Conservation (phyloP, 1,284 basidiomycete genomes). For the Anthracocystis walkeri region DNA sequence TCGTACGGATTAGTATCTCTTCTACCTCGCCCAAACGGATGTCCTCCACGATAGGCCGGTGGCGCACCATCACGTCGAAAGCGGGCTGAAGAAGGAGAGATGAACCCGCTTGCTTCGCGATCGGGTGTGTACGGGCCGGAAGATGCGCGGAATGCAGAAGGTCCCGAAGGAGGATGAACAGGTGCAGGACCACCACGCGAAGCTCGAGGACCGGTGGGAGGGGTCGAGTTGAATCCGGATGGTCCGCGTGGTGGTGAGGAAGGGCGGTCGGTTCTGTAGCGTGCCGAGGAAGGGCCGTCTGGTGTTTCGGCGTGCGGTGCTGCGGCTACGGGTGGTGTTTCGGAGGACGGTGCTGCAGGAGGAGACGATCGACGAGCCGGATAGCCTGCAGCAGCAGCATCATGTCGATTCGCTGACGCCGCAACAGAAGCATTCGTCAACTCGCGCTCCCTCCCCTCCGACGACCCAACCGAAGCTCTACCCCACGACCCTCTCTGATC, state of each 20-base stretch:
- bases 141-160: slow-evolving; percentile 14
- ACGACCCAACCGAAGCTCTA: slow-evolving; percentile 18
- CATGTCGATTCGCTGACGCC: slow-evolving; percentile 2
- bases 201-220: slow-evolving; percentile 37
- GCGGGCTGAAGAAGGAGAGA: slow-evolving; percentile 18
- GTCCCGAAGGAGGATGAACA: slow-evolving; percentile 21
- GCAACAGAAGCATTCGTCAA: background rate
- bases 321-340: slow-evolving; percentile 9
- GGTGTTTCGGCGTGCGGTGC: slow-evolving; percentile 1
- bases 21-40: slow-evolving; percentile 26
- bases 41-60: slow-evolving; percentile 28
- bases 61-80: slow-evolving; percentile 21
- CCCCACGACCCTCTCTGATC: slow-evolving; percentile 19
- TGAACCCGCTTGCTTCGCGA: slow-evolving; percentile 23
- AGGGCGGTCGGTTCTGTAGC: slow-evolving; percentile 4
- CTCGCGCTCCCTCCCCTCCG: slow-evolving; percentile 32
- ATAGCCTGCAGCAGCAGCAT: background rate
- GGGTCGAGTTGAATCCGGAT: slow-evolving; percentile 29
- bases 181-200: slow-evolving; percentile 20
- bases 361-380: slow-evolving; percentile 4
- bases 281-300: slow-evolving; percentile 7
- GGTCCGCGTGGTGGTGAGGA: slow-evolving; percentile 24
- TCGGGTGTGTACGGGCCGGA: slow-evolving; percentile 28
- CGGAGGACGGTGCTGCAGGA: slow-evolving; percentile 3
- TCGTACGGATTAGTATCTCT: slow-evolving; percentile 41